Conservation (phyloP, 1,284 basidiomycete genomes). For the Trichosporon sp. region DNA sequence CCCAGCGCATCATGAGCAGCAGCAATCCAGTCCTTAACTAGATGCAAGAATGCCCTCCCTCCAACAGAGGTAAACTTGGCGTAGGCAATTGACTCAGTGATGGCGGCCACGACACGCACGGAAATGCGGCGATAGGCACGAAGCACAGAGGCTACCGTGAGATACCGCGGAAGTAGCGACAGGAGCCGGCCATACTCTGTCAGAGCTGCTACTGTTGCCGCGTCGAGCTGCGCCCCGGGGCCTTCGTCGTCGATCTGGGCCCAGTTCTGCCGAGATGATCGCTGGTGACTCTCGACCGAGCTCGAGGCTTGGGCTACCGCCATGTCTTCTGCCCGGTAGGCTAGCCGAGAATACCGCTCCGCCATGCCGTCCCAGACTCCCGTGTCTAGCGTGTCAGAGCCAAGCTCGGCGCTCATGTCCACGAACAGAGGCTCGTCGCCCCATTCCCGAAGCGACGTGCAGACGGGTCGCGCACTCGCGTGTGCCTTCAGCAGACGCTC, state of each 20-base stretch:
- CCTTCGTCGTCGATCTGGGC: background rate
- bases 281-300: conserved; percentile 72
- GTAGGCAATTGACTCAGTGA: conserved; percentile 74
- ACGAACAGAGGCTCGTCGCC: conserved; percentile 89
- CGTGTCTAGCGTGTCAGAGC: conserved; percentile 33
- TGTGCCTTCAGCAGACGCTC: conserved; percentile 75
- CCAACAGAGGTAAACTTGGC: conserved; percentile 57
- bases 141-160: conserved; percentile 57
- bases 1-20: conserved; percentile 53
- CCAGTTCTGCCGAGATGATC: conserved; percentile 26
- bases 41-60: conserved; percentile 63
- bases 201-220: conserved; percentile 64
- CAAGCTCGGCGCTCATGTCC: conserved; percentile 73
- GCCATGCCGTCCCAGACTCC: conserved; percentile 66
- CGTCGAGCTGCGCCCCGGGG: conserved; percentile 50
- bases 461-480: conserved; percentile 67
- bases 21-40: conserved; percentile 68
- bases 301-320: conserved; percentile 69
- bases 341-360: conserved; percentile 59
- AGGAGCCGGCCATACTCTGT: conserved; percentile 69
- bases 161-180: conserved; percentile 56
- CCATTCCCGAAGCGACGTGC: conserved; percentile 65
- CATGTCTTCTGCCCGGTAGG: conserved; percentile 72
- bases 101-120: conserved; percentile 62
- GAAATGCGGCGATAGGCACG: conserved; percentile 65